Evolutionary conservation across 257 asterid species (phyloP).

Genomic region (Plantago ovata): DNA sequence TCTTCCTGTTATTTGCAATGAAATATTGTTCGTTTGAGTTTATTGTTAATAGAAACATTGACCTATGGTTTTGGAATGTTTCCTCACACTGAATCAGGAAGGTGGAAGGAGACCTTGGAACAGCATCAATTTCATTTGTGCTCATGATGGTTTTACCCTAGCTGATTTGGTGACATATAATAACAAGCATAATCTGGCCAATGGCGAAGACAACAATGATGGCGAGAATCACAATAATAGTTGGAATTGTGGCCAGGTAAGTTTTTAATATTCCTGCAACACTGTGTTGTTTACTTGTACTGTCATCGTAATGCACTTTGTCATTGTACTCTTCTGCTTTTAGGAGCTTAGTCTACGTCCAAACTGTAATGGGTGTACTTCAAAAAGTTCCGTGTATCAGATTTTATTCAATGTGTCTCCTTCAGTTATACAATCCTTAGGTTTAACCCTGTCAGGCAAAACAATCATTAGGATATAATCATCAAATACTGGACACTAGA

Average conservation of each 20-base stretch:
- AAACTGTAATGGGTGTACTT: too few species aligned
- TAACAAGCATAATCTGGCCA: conserved; percentile 78
- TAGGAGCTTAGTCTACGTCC: too few species aligned
- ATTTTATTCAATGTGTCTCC: too few species aligned
- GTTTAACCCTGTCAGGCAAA: too few species aligned
- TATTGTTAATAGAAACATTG: background rate
- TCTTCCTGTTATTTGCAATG: conserved; percentile 2
- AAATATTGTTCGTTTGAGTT: background rate
- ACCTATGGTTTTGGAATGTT: too few species aligned
- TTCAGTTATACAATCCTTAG: too few species aligned
- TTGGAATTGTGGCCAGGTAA: conserved; percentile 98
- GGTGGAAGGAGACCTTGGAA: conserved; percentile 99
- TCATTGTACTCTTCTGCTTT: too few species aligned
- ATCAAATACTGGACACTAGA: background rate
- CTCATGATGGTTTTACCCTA: conserved; percentile 97
- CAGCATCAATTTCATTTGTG: conserved; percentile 86
- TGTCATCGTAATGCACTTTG: background rate
- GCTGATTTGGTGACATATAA: conserved; percentile 95
- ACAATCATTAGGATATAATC: too few species aligned
- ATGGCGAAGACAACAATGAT: conserved; percentile 93
- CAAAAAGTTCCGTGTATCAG: too few species aligned
- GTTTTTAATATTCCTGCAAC: conserved; percentile 9
- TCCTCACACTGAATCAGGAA: conserved; percentile 71
- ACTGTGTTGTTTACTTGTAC: conserved; percentile 5
- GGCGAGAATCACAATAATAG: conserved; percentile 97